Conservation (phyloP, 345 rosid genomes). For the Pistacia atlantica region DNA sequence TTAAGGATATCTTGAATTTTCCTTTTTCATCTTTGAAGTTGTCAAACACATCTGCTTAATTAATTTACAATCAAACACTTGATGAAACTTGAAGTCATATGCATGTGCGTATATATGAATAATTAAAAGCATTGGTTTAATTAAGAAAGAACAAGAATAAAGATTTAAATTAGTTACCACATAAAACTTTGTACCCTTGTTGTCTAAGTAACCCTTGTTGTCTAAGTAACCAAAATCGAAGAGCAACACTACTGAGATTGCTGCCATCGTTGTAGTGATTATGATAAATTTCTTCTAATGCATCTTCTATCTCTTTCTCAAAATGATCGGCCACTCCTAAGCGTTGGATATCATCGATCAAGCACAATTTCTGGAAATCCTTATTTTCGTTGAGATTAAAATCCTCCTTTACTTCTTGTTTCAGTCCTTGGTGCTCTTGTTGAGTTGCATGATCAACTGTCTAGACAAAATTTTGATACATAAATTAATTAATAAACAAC, state of each 20-base stretch:
- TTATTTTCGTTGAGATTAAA: background rate
- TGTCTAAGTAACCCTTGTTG: slow-evolving; percentile 23
- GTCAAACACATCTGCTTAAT: background rate
- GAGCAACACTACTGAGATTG: slow-evolving; percentile 18
- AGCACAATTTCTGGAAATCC: slow-evolving; percentile 1
- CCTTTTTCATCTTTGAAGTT: background rate
- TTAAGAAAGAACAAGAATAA: background rate
- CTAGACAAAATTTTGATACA: slow-evolving; percentile 1
- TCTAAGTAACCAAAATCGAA: slow-evolving; percentile 35
- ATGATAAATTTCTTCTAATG: slow-evolving; percentile 3
- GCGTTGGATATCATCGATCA: slow-evolving; percentile 27
- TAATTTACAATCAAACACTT: background rate
- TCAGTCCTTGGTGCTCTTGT: slow-evolving; percentile 4
- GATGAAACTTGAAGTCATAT: too few relatives aligned
- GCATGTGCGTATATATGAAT: too few relatives aligned
- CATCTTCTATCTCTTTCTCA: too few relatives aligned
- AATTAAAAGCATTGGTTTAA: too few relatives aligned
- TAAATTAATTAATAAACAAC: too few relatives aligned
- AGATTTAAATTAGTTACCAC: slow-evolving; percentile 13
- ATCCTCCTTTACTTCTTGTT: slow-evolving; percentile 29
- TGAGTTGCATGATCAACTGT: background rate
- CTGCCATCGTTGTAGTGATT: background rate
- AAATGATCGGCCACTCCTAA: too few relatives aligned
- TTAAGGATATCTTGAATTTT: slow-evolving; percentile 1
- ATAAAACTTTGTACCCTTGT: background rate